Base-by-base conservation (phyloP, 2,329 filamentous ascomycete species). In the Colletotrichum chlorophyti region DNA sequence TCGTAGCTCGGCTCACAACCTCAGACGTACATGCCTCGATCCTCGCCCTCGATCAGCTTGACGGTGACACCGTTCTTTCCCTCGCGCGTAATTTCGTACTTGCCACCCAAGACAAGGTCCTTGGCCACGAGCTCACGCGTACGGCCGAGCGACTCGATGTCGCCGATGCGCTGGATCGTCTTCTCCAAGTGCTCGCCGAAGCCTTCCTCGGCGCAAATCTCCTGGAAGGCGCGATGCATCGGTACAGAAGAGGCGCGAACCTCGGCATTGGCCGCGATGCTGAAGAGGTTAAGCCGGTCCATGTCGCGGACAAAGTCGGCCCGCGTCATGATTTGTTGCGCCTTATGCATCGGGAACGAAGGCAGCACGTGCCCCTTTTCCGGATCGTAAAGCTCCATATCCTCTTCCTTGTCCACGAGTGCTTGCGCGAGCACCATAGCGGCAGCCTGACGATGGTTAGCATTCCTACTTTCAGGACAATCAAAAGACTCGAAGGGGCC, bases 91-190 rank as follows among this genome's bases (percentile, higher is more conserved):
- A 94, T 83, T 62, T 86, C 82, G 70, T 97, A 97, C 72, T 89
- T 89, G 2, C 93, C 93, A 11, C 91, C 87, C 27, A 93, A 79
- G 68, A 95, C 94, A 34, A 98, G 80, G 72, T 98, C 95, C 78
- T 99, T 99, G 64, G 96, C 91, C 1, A 96, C 96, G 49, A 99
- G 73, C 75, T 99, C 95, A 61, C 94, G 87, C n/a, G 95, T 99
- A 62, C 95, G 83, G 31, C 93, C 94, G 61, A 99, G 80, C 68
- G 89, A 93, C 79, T 99, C 95, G 70, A 99, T 99, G 63, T 90
- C 93, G n/a, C 82, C 76, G 65, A 99, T 99, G 19, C 95, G 84
- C 8, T 81, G 76, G 2, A 85, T 70, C 0, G 83, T 85, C 2
- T 74, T 80, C 58, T 80, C 75, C 3, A 85, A 69, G 63, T 79